Percentiles rank a stretch among this genome's conserved stretches.
phyloP scores from a whole-genome alignment of 306 rosid genomes.

The Clitoria ternatea region DNA sequence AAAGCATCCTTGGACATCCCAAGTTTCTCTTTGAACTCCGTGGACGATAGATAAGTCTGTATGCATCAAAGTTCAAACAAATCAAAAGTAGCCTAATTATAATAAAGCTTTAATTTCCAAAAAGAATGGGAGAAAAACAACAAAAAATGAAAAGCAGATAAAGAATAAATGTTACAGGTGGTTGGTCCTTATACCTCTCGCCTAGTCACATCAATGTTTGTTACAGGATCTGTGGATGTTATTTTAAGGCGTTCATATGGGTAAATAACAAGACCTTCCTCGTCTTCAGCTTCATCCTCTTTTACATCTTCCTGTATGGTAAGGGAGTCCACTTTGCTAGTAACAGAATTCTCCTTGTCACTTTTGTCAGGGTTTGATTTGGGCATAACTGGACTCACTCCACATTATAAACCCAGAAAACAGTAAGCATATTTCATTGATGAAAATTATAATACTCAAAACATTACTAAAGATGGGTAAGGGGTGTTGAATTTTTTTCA shows the following conservation, averaged over 20 bases:
- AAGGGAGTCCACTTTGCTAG: slow-evolving; percentile 59
- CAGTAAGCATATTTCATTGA: slow-evolving; percentile 9
- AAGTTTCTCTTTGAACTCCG: slow-evolving; percentile 74
- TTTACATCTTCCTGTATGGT: slow-evolving; percentile 81
- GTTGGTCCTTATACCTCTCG: slow-evolving; percentile 59
- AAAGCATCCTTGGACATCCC: slow-evolving; percentile 78
- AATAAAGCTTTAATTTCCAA: not conserved
- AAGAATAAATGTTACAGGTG: slow-evolving; percentile 3
- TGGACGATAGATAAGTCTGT: slow-evolving; percentile 80
- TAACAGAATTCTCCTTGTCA: slow-evolving; percentile 52
- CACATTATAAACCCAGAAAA: slow-evolving; percentile 21
- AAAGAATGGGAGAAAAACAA: not conserved
- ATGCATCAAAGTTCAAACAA: slow-evolving; percentile 14
- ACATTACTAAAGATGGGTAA: not conserved
- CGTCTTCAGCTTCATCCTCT: slow-evolving; percentile 83
- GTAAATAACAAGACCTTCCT: slow-evolving; percentile 55
- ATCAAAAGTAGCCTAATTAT: not conserved
- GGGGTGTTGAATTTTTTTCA: slow-evolving; percentile 3
- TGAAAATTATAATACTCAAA: not conserved
- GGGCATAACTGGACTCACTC: slow-evolving; percentile 55
- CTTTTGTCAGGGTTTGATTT: slow-evolving; percentile 54
- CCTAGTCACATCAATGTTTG: slow-evolving; percentile 79
- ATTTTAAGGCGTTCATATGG: slow-evolving; percentile 72
- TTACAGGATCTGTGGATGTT: slow-evolving; percentile 49
- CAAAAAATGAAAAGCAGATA: not conserved